Evolutionary conservation across 176 grass and related monocot genomes (phyloP).

Genomic region (Neostapfia colusana): DNA sequence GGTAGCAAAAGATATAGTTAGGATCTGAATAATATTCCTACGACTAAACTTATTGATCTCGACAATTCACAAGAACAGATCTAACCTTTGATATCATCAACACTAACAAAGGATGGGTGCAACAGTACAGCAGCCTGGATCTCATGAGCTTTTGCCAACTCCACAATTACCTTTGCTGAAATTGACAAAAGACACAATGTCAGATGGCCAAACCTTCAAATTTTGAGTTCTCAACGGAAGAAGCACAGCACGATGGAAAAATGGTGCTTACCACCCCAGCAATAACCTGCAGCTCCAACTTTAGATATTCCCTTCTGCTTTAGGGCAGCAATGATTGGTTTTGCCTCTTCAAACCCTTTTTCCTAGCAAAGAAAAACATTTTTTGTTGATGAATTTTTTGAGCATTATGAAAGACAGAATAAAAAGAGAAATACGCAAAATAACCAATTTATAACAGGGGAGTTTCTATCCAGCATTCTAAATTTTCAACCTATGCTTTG

Average conservation of each 20-base stretch:
- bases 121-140: conserved; percentile 67
- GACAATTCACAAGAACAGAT: conserved; percentile 9
- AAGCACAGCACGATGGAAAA: background rate
- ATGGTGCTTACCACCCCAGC: conserved; percentile 77
- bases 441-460: background rate
- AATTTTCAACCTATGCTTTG: background rate
- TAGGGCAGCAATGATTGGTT: conserved; percentile 61
- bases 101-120: conserved; percentile 62
- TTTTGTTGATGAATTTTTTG: too few species aligned
- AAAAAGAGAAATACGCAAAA: background rate
- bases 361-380: conserved; percentile 33
- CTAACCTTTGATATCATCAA: conserved; percentile 77
- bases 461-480: background rate
- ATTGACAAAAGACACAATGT: background rate
- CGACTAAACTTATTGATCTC: background rate
- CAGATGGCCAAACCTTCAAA: conserved; percentile 6
- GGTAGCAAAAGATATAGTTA: background rate
- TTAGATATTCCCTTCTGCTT: conserved; percentile 62
- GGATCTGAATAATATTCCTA: background rate
- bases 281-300: conserved; percentile 82
- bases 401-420: background rate
- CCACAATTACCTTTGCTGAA: conserved; percentile 75
- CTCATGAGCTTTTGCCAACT: conserved; percentile 67
- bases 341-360: conserved; percentile 77
- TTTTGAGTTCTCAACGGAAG: background rate